A percentile compares a stretch with the other conserved stretches of the same genome.
phyloP scores from a whole-genome alignment of 129 eudicot genomes.

The Centella asiatica region DNA sequence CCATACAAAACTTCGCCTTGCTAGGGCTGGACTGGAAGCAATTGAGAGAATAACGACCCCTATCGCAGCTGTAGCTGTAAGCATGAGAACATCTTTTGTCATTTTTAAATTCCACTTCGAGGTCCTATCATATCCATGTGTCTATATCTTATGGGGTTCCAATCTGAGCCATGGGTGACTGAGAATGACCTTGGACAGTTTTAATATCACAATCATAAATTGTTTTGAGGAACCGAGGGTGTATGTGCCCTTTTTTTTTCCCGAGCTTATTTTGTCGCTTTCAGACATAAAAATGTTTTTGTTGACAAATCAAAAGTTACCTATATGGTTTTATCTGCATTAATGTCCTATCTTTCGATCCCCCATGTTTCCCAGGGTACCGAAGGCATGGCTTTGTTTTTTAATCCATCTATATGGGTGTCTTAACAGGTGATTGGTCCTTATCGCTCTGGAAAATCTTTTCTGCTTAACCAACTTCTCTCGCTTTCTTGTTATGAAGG shows the following conservation, averaged over 20 bases:
- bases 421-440: constrained; percentile 91
- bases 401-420: constrained; percentile 13
- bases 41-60: constrained; percentile 79
- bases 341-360: not conserved
- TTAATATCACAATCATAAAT: no score
- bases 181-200: no score
- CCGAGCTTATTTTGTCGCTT: no score
- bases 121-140: not conserved
- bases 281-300: no score
- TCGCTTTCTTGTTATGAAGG: constrained; percentile 96
- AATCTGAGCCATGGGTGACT: no score
- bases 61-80: constrained; percentile 95
- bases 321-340: not conserved
- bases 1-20: constrained; percentile 92
- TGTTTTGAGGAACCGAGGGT: no score
- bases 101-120: not conserved
- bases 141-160: no score
- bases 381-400: no score
- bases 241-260: no score
- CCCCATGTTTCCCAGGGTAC: not conserved
- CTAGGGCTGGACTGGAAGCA: constrained; percentile 83
- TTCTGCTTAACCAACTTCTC: constrained; percentile 92
- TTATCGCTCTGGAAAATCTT: constrained; percentile 98
- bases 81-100: constrained; percentile 18
- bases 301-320: no score